Base-by-base conservation (phyloP, 208 protist genomes). In the Leishmania amazonensis region DNA sequence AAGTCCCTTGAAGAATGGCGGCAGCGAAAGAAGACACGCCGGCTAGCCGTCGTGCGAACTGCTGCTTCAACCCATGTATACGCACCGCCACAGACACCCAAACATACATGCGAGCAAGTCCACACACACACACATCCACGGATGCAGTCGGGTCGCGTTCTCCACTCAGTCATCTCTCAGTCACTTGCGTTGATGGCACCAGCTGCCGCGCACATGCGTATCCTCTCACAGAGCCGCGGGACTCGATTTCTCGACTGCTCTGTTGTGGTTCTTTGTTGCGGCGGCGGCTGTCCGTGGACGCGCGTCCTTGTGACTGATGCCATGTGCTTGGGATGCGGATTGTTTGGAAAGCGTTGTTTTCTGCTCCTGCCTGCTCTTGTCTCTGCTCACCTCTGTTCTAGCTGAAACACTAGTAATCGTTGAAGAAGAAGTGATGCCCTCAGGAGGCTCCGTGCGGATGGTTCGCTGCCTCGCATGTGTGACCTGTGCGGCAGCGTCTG, bases 321-420 rank as follows among this genome's bases (percentile, higher is more conserved):
- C 0, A 9, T 24, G 71, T 58, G 47, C 8, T 24, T 75, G 71
- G n/a, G n/a, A 38, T 6, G 9, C 40, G 21, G 53, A 28, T 58
- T 1, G 2, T 15, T 24, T 51, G n/a, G 5, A 35, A 31, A 64
- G 58, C 6, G 21, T 15, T 11, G 58, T 45, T 49, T 72, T 72
- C 67, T 40, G 67, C 67, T 72, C 35, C 42, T n/a, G 64, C 38
- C 31, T 68, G 64, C 64, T 40, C 64, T 24, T 54, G 51, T 54
- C 9, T 54, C 70, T 76, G 73, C 51, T 62, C 73, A 62, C 35
- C 51, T 35, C 62, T 62, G 9, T 76, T 76, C n/a, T 62, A 3
- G 31, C 60, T 45, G 70, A 74, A 35, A 28, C 19, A 38, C 11
- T 53, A 11, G 4, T 38, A 28, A 9, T 51, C 1, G 28, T 38